These are phyloP conservation scores for Blastobotrys illinoisensis DNA, from an alignment of 1,139 yeast species.

Conservation along the genomic window DNA sequence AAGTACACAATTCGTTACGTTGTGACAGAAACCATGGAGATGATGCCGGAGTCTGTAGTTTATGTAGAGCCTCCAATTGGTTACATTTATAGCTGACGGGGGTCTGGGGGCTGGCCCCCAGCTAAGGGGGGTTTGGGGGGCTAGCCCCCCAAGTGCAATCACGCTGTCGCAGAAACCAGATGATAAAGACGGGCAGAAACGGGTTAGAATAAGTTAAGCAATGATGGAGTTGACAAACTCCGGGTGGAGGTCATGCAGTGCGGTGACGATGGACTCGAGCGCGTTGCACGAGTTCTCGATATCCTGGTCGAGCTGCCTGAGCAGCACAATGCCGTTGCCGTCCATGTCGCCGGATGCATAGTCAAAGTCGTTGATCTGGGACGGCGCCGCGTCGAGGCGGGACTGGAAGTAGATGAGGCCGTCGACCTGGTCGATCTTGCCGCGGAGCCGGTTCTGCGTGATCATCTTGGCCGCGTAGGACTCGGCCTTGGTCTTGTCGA, in stretches of 20 bases:
- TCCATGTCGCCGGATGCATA: conserved; percentile 12
- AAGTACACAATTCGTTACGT: too few species aligned
- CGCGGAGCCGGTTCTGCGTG: conserved; percentile 30
- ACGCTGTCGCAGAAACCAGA: too few species aligned
- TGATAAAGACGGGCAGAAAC: too few species aligned
- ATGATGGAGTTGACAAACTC: conserved; percentile 7
- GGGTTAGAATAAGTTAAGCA: neutral
- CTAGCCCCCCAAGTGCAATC: too few species aligned
- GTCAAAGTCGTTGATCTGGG: conserved; percentile 9
- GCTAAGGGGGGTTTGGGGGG: too few species aligned
- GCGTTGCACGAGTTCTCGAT: conserved; percentile 24
- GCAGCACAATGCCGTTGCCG: conserved; percentile 11
- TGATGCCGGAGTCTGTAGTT: too few species aligned
- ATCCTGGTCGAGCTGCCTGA: conserved; percentile 30
- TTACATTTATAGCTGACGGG: too few species aligned
- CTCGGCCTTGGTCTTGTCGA: conserved; percentile 29
- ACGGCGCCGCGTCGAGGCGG: conserved; percentile 8
- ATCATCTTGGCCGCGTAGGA: conserved; percentile 33
- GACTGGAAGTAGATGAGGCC: conserved; percentile 28
- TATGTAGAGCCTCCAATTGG: too few species aligned
- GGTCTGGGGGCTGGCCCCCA: too few species aligned
- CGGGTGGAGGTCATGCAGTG: conserved; percentile 5
- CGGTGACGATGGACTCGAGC: conserved; percentile 24
- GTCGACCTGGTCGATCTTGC: conserved; percentile 33
- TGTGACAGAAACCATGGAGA: too few species aligned